Percentiles rank a stretch among this genome's conserved stretches.
Evolutionary conservation across 2,329 filamentous ascomycete genomes (phyloP).

Genomic region (Botryotinia narcissicola): DNA sequence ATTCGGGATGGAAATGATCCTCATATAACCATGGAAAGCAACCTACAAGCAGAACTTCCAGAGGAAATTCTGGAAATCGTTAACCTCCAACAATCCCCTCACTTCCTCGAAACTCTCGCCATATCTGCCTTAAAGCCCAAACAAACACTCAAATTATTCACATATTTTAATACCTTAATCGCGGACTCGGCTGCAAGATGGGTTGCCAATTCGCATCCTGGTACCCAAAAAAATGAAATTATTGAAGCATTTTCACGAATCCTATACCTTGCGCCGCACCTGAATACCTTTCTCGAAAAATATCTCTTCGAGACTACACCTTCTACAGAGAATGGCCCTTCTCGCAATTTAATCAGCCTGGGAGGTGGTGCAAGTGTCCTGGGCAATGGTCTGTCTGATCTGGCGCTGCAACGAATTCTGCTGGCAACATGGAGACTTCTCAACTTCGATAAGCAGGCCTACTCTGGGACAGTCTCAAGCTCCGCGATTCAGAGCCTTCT

Average conservation of each 20-base stretch:
- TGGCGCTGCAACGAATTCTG: conserved; percentile 49
- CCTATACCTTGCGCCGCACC: conserved; percentile 76
- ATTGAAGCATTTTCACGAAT: conserved; percentile 76
- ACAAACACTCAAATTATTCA: conserved; percentile 71
- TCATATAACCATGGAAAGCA: conserved; percentile 42
- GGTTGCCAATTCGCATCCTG: conserved; percentile 47
- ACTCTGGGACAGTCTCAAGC: conserved; percentile 62
- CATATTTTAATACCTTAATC: conserved; percentile 71
- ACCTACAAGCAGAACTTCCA: conserved; percentile 60
- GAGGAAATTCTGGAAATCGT: conserved; percentile 67
- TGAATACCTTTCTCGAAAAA: conserved; percentile 69
- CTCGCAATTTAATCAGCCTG: conserved; percentile 28
- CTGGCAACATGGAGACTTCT: conserved; percentile 76
- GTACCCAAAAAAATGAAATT: conserved; percentile 40
- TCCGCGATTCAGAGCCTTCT: conserved; percentile 69
- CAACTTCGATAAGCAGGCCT: conserved; percentile 69
- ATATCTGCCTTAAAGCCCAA: conserved; percentile 65
- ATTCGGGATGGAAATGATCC: conserved; percentile 56
- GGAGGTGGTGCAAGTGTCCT: conserved; percentile 34
- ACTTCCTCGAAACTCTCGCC: conserved; percentile 70
- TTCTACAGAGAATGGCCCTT: conserved; percentile 23
- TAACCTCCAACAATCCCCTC: conserved; percentile 58
- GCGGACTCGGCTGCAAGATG: conserved; percentile 82
- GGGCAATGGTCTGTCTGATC: conserved; percentile 40
- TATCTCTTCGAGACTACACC: conserved; percentile 32